Base-by-base conservation (phyloP, 306 rosid genomes). In the Vigna reflexopilosa region DNA sequence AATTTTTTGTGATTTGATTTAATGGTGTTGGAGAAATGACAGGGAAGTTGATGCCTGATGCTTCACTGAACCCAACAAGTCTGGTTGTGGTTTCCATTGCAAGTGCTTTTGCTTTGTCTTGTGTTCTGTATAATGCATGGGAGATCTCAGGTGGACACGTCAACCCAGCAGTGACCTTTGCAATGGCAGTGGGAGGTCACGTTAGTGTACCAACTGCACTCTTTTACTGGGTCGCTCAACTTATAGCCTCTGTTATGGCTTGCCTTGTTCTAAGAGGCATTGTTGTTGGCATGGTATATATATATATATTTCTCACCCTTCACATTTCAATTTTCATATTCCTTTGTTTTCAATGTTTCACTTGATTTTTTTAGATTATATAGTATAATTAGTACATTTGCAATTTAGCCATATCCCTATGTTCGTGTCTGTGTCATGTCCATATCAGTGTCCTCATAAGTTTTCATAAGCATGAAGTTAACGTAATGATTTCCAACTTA, bases 101-200 rank as follows among this genome's bases (percentile, higher is more conserved):
- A 78, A 92, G 87, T 49, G 87, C 84, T 16, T 86, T 92, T 26
- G 96, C 90, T 2, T 48, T 95, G 65, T 79, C 97, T 0, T 82
- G 93, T 0, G 91, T 85, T 0, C 80, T 92, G 70, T 92, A 83
- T 36, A 72, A 86, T 0, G 83, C 97, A 0, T 84, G 87, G 84
- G 90, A 85, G 51, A 55, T 85, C 74, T 91, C 98, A 0, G 97
- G 98, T 0, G 98, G 98, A 49, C 98, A 95, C 6, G 92, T 88
- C 16, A 95, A 92, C 45, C 98, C 96, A 6, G 98, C 97, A 0
- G 97, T 95, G 70, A 95, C 98, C 0, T 95, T 95, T 0, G 93
- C 85, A 48, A 92, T 84, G 93, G 97, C 91, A 0, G 85, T 95
- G 0, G 95, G 96, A 51, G 97, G 98, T 10, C 98, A 90, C 78